Conservation (phyloP, 768 basidiomycete genomes). For the Panellus pusillus region DNA sequence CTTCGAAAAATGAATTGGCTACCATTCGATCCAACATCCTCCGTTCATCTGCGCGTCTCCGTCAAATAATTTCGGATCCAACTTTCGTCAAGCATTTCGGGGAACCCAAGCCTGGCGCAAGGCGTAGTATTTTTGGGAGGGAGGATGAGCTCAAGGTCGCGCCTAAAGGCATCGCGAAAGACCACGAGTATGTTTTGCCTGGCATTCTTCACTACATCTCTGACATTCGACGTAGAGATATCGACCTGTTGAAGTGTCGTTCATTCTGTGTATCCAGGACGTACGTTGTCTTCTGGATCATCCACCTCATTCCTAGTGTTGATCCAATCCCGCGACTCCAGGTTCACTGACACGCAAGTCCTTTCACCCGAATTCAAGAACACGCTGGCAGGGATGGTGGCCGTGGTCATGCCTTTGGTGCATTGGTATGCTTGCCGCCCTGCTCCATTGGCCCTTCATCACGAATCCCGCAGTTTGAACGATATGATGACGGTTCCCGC, state of each 20-base stretch:
- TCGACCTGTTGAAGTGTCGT: constrained; percentile 86
- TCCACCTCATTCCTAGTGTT: neutral
- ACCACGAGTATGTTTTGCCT: constrained; percentile 54
- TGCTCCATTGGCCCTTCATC: neutral
- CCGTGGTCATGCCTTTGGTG: constrained; percentile 70
- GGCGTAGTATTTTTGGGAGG: constrained; percentile 79
- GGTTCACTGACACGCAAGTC: constrained; percentile 78
- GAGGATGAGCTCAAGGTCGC: constrained; percentile 90
- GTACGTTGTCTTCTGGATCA: constrained; percentile 40
- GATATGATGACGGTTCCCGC: constrained; percentile 64
- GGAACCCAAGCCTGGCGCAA: constrained; percentile 57
- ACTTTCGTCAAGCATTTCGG: constrained; percentile 82
- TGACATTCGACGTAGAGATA: constrained; percentile 55
- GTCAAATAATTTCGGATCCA: constrained; percentile 62
- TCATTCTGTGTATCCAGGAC: constrained; percentile 66
- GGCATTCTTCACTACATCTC: neutral
- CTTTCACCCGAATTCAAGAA: constrained; percentile 65
- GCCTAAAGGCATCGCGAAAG: constrained; percentile 86
- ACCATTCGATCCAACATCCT: constrained; percentile 72
- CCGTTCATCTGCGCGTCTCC: constrained; percentile 59
- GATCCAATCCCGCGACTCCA: constrained; percentile 33
- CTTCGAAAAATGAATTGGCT: constrained; percentile 74
- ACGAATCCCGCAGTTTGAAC: constrained; percentile 50
- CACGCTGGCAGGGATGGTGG: constrained; percentile 52
- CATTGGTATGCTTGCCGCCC: constrained; percentile 55